A percentile compares a stretch with the other conserved stretches of the same genome.
phyloP scores from a whole-genome alignment of 2,329 filamentous ascomycete genomes.

The Sporothrix pseudoabietina region DNA sequence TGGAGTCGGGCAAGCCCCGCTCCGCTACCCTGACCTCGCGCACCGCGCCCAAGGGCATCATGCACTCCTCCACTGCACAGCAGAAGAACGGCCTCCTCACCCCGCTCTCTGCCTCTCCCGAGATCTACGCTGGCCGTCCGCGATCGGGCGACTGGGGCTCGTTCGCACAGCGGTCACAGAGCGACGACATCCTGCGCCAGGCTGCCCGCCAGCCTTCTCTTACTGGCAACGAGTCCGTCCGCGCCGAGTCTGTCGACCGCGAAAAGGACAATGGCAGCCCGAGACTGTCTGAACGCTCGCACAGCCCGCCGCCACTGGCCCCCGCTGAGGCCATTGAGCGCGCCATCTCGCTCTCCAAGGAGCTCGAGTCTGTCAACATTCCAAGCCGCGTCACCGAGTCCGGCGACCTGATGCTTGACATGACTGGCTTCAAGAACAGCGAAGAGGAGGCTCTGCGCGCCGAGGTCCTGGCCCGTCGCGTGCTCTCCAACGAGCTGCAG shows the following conservation, averaged over 20 bases:
- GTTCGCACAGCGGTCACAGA: constrained; percentile 50
- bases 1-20: constrained; percentile 44
- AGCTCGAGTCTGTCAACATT: constrained; percentile 87
- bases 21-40: constrained; percentile 47
- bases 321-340: constrained; percentile 77
- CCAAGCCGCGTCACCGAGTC: constrained; percentile 88
- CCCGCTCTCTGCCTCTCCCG: constrained; percentile 57
- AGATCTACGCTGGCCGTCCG: constrained; percentile 50
- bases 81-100: constrained; percentile 52
- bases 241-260: constrained; percentile 43
- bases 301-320: constrained; percentile 75
- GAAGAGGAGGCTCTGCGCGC: constrained; percentile 90
- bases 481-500: constrained; percentile 88
- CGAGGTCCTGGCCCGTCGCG: constrained; percentile 89
- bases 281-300: constrained; percentile 59
- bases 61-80: constrained; percentile 42
- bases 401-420: constrained; percentile 95
- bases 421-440: constrained; percentile 94
- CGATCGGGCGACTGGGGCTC: constrained; percentile 56
- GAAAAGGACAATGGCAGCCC: constrained; percentile 32
- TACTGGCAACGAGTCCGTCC: constrained; percentile 37
- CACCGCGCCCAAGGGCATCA: constrained; percentile 46
- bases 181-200: constrained; percentile 57
- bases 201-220: constrained; percentile 46
- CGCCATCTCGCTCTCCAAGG: constrained; percentile 81